Percentiles rank a stretch among this genome's conserved stretches.
Evolutionary conservation across 352 stramenopile genomes (phyloP).

Genomic region (Phytophthora cryptogea): DNA sequence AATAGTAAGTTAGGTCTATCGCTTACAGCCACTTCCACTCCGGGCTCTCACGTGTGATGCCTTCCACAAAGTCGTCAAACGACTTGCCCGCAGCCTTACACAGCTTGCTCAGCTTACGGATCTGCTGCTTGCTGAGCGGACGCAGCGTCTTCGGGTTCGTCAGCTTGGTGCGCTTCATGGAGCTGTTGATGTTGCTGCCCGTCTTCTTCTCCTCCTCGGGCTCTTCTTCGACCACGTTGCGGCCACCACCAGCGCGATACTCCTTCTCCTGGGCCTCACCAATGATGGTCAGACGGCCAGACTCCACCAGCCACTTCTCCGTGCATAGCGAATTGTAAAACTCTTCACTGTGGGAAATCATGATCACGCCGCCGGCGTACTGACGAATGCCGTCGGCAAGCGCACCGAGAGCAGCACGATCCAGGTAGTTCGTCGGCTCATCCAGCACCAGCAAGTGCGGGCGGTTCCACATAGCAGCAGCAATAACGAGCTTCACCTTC

Average conservation of each 20-base stretch:
- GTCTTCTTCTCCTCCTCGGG: slow-evolving; percentile 48
- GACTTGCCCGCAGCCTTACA: slow-evolving; percentile 62
- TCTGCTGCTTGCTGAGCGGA: slow-evolving; percentile 71
- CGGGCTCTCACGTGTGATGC: slow-evolving; percentile 58
- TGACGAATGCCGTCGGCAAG: slow-evolving; percentile 71
- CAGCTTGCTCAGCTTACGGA: slow-evolving; percentile 66
- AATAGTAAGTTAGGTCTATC: slow-evolving; percentile 41
- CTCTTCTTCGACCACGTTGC: slow-evolving; percentile 71
- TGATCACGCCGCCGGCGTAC: slow-evolving; percentile 73
- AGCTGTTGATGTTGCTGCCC: slow-evolving; percentile 49
- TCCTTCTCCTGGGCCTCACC: slow-evolving; percentile 76
- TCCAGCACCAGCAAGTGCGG: slow-evolving; percentile 90
- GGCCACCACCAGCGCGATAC: slow-evolving; percentile 64
- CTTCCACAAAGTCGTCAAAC: slow-evolving; percentile 66
- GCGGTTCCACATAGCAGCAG: slow-evolving; percentile 79
- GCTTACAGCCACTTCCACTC: slow-evolving; percentile 80
- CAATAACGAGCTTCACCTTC: slow-evolving; percentile 85
- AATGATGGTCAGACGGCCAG: slow-evolving; percentile 64
- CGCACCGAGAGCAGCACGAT: slow-evolving; percentile 65
- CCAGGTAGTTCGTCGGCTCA: slow-evolving; percentile 90
- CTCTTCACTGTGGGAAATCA: slow-evolving; percentile 85
- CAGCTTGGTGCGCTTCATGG: slow-evolving; percentile 68
- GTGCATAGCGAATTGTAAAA: slow-evolving; percentile 85
- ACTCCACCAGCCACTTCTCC: slow-evolving; percentile 78
- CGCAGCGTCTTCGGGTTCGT: slow-evolving; percentile 78